Evolutionary conservation across 495 filamentous ascomycete genomes (phyloP).

Genomic region (Daldinia grandis): DNA sequence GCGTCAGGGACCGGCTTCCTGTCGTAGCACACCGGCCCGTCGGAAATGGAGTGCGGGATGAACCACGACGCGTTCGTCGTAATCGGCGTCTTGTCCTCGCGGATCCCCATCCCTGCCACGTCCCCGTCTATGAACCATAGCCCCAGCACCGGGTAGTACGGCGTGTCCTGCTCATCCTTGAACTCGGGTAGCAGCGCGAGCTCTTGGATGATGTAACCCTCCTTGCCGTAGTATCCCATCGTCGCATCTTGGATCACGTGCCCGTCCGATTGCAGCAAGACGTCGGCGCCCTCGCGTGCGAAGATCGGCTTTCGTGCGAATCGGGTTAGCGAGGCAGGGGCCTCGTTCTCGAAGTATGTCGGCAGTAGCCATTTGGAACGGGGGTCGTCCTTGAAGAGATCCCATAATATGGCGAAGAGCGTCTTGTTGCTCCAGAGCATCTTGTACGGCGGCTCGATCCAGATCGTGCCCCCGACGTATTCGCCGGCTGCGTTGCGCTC

Average conservation of each 20-base stretch:
- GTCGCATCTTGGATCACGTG: conserved; percentile 2
- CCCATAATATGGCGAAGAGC: conserved; percentile 8
- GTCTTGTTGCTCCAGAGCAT: conserved; percentile 22
- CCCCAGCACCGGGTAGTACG: conserved; percentile 8
- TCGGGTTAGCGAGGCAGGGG: background rate
- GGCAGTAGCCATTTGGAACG: conserved; percentile 10
- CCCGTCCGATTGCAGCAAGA: conserved; percentile 4
- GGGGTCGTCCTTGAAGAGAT: conserved; percentile 15
- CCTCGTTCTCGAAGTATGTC: conserved; percentile 14
- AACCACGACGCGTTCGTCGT: conserved; percentile 7
- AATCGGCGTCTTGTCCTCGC: conserved; percentile 13
- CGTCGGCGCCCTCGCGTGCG: conserved; percentile 12
- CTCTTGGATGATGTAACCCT: conserved; percentile 8
- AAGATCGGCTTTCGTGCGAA: conserved; percentile 17
- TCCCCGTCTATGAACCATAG: conserved; percentile 14
- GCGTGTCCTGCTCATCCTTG: background rate
- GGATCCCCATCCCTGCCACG: conserved; percentile 8
- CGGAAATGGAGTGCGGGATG: conserved; percentile 13
- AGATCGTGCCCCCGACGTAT: conserved; percentile 9
- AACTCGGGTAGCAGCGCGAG: conserved; percentile 15
- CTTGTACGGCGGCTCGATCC: conserved; percentile 20
- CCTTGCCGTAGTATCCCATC: conserved; percentile 10
- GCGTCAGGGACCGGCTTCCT: background rate
- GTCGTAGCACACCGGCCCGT: conserved; percentile 9
- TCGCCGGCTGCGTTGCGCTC: conserved; percentile 6